Conservation (phyloP, 306 rosid species). For the Acmispon strigosus region DNA sequence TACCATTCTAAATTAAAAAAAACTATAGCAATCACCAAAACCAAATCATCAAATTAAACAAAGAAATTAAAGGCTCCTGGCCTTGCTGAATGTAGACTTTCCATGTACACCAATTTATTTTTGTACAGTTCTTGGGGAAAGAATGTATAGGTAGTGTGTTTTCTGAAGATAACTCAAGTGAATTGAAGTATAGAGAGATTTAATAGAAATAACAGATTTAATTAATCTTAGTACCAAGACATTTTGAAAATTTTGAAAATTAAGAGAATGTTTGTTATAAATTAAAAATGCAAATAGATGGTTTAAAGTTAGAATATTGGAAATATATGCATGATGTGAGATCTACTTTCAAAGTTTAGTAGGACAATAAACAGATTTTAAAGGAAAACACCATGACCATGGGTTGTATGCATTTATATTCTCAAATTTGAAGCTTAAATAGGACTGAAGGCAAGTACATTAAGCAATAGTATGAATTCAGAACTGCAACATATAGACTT, state of each 20-base stretch:
- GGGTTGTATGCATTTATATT: not conserved
- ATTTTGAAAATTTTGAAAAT: not conserved
- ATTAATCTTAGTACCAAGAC: not conserved
- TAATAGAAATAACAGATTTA: not conserved
- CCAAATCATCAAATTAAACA: not conserved
- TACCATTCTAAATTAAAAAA: not conserved
- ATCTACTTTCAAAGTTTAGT: slow-evolving; percentile 7
- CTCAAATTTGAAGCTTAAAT: not conserved
- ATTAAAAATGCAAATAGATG: not conserved
- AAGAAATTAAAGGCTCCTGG: not conserved
- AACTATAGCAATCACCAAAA: not conserved
- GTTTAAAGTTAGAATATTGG: not conserved
- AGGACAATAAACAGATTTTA: not conserved
- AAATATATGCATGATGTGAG: not conserved
- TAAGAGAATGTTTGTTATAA: not conserved
- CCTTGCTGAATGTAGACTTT: no score
- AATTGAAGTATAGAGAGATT: not conserved
- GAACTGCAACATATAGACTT: not conserved
- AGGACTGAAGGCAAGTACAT: not conserved
- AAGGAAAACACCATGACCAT: not conserved
- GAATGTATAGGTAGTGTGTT: not conserved
- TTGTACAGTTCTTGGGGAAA: not conserved
- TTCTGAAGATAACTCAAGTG: not conserved
- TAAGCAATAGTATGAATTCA: not conserved
- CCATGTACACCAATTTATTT: not conserved